Evolutionary conservation across 2,329 filamentous ascomycete species (phyloP).

Genomic region (Cladosporium austrohemisphaericum): DNA sequence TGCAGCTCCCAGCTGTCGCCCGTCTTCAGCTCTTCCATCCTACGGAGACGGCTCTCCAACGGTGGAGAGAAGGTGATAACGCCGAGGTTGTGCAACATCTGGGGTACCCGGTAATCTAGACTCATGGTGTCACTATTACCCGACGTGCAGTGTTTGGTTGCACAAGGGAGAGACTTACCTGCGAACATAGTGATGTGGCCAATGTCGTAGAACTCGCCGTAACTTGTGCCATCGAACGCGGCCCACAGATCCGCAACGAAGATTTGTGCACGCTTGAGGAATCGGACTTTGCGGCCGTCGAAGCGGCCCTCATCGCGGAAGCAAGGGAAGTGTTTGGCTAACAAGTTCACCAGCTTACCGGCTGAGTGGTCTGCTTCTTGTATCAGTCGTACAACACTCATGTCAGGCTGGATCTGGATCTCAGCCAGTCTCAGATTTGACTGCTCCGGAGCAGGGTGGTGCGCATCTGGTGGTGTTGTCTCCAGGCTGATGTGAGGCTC

Average conservation of each 20-base stretch:
- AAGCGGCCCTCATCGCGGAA: conserved; percentile 80
- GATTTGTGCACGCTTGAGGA: conserved; percentile 94
- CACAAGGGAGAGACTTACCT: conserved; percentile 37
- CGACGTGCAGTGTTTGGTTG: conserved; percentile 4
- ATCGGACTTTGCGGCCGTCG: conserved; percentile 69
- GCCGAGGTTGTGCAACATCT: conserved; percentile 80
- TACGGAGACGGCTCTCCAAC: conserved; percentile 66
- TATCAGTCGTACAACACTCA: conserved; percentile 68
- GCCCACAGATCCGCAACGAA: conserved; percentile 96
- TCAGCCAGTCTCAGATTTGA: conserved; percentile 3
- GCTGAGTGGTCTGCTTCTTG: conserved; percentile 73
- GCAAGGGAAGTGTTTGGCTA: conserved; percentile 76
- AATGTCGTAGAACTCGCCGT: conserved; percentile 82
- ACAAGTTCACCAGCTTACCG: conserved; percentile 76
- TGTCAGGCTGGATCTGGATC: conserved; percentile 18
- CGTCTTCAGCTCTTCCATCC: conserved; percentile 61
- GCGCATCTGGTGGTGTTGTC: neutral
- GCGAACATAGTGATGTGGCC: conserved; percentile 98
- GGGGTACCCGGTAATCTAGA: conserved; percentile 86
- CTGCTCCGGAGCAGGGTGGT: neutral
- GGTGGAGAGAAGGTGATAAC: conserved; percentile 81
- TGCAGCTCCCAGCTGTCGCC: conserved; percentile 82
- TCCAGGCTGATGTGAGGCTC: neutral
- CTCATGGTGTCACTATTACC: conserved; percentile 9
- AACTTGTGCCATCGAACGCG: conserved; percentile 77